These are phyloP conservation scores for Quercus phellos DNA, from an alignment of 331 rosid species.

Conservation along the genomic window DNA sequence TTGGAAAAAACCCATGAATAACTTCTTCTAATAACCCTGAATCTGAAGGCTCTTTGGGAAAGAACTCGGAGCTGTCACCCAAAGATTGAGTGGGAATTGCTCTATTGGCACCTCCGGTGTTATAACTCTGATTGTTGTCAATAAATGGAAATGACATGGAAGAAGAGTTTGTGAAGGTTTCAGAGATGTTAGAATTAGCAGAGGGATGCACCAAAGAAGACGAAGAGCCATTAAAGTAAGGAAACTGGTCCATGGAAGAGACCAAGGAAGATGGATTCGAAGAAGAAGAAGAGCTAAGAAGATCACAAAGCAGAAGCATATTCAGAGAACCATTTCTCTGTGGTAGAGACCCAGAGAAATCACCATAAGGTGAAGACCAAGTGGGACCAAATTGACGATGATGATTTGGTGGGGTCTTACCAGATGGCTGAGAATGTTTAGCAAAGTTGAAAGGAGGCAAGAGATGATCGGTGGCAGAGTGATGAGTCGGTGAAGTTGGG, in stretches of 20 bases:
- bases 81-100: background rate
- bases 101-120: background rate
- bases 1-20: conserved; percentile 51
- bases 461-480: conserved; percentile 16
- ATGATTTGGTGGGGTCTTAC: background rate
- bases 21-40: conserved; percentile 79
- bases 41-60: conserved; percentile 45
- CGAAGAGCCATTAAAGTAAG: background rate
- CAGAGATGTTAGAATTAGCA: background rate
- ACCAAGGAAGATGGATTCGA: conserved; percentile 5
- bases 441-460: conserved; percentile 33
- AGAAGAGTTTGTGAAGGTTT: background rate
- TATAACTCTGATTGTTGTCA: background rate
- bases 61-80: conserved; percentile 29
- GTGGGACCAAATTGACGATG: conserved; percentile 11
- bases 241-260: background rate
- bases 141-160: background rate
- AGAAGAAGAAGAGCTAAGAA: conserved; percentile 25
- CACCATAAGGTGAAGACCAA: conserved; percentile 18
- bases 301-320: conserved; percentile 52
- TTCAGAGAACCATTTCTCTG: conserved; percentile 35
- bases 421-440: conserved; percentile 29
- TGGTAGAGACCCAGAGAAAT: background rate
- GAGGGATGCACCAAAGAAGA: conserved; percentile 4
- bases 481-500: conserved; percentile 38